Evolutionary conservation across 495 filamentous ascomycete genomes (phyloP).

Genomic region (Hyaloscypha variabilis): DNA sequence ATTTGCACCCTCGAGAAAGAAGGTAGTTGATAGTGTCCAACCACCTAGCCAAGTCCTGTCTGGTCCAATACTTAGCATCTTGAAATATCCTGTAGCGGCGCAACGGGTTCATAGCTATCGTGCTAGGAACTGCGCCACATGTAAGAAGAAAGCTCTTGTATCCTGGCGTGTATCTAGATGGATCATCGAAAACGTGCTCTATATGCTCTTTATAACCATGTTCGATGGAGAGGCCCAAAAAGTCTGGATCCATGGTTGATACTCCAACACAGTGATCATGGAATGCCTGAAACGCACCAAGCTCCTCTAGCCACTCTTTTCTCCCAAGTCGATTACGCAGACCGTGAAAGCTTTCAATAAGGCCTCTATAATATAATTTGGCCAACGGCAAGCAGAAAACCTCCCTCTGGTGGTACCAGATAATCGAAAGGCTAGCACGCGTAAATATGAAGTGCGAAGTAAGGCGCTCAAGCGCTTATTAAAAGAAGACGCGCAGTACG

Average conservation of each 20-base stretch:
- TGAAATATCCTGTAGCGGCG: no score
- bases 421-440: conserved; percentile 1
- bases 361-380: no score
- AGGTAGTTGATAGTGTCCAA: conserved; percentile 4
- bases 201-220: neutral
- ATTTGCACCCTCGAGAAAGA: conserved; percentile 5
- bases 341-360: no score
- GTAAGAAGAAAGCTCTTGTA: conserved; percentile 8
- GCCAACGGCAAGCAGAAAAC: no score
- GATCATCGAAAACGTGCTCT: conserved; percentile 1
- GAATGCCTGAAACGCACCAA: no score
- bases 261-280: no score
- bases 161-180: neutral
- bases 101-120: no score
- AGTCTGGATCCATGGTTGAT: neutral
- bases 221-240: neutral
- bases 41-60: neutral
- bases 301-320: no score
- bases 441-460: neutral
- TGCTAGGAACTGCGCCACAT: neutral
- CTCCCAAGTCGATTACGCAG: no score
- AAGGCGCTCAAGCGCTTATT: neutral
- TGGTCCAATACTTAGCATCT: neutral
- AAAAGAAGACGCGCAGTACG: conserved; percentile 1
- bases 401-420: no score